Conservation (phyloP, 2,329 filamentous ascomycete species). For the Aspergillus quadrilineatus region DNA sequence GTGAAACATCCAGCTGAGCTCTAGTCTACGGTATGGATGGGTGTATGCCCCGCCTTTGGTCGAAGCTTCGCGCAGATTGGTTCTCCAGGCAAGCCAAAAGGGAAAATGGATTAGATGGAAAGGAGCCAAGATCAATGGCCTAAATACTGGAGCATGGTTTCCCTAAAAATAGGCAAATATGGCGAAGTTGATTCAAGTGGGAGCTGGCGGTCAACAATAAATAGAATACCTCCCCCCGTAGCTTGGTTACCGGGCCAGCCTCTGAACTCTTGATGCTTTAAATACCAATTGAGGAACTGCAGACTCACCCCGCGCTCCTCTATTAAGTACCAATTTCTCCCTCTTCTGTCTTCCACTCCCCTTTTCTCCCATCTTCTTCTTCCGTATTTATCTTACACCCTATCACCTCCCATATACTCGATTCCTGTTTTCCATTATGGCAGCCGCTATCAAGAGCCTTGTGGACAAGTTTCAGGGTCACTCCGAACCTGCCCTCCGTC, state of each 20-base stretch:
- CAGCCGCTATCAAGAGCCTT: constrained; percentile 45
- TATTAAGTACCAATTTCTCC: constrained; percentile 9
- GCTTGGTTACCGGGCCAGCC: constrained; percentile 8
- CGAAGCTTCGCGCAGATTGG: constrained; percentile 16
- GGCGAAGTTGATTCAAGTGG: not conserved
- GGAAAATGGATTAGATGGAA: not conserved
- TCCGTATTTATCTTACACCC: not conserved
- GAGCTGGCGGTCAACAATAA: constrained; percentile 17
- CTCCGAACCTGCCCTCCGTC: constrained; percentile 41
- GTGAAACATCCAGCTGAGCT: constrained; percentile 21
- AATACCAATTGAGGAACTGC: constrained; percentile 4
- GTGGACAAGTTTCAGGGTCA: constrained; percentile 49
- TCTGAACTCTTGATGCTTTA: constrained; percentile 1
- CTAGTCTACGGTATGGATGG: not conserved
- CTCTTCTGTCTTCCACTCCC: constrained; percentile 12
- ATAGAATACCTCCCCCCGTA: not conserved
- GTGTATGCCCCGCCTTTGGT: constrained; percentile 12
- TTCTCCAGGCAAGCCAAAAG: constrained; percentile 10
- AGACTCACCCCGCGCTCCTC: constrained; percentile 27
- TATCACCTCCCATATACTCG: not conserved
- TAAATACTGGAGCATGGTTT: constrained; percentile 8
- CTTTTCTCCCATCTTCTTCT: constrained; percentile 1
- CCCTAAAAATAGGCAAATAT: constrained; percentile 19
- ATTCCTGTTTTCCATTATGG: constrained; percentile 30
- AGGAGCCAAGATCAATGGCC: not conserved